Evolutionary conservation across 1,139 yeast species (phyloP).

Genomic region (Sugiyamaella pinicola): DNA sequence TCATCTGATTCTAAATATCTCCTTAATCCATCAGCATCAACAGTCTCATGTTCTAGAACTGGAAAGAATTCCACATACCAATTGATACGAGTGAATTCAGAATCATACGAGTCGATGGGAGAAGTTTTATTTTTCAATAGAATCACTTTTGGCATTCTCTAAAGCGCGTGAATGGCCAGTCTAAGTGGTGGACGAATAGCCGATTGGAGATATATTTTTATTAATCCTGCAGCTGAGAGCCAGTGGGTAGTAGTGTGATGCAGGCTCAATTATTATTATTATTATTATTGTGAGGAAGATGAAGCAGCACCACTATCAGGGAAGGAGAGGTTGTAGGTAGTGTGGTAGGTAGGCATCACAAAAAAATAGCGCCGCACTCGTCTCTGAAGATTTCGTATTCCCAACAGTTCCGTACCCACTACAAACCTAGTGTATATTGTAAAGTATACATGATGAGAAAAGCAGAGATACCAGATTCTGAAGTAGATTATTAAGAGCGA

Average conservation of each 20-base stretch:
- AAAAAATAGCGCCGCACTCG: neutral
- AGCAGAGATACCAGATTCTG: too few relatives aligned
- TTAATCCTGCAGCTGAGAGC: neutral
- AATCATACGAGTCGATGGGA: conserved; percentile 64
- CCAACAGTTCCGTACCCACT: neutral
- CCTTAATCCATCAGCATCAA: conserved; percentile 51
- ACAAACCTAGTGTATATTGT: too few relatives aligned
- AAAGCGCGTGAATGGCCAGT: neutral
- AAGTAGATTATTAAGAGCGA: too few relatives aligned
- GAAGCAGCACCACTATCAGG: neutral
- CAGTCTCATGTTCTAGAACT: conserved; percentile 62
- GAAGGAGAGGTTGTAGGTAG: too few relatives aligned
- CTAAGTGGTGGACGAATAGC: neutral
- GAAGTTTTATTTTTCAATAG: conserved; percentile 68
- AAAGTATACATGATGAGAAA: too few relatives aligned
- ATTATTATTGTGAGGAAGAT: neutral
- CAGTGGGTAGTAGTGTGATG: neutral
- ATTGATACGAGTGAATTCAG: conserved; percentile 39
- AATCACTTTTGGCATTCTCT: conserved; percentile 14
- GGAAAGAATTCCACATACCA: conserved; percentile 63
- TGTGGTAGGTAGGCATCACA: neutral
- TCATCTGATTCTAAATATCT: conserved; percentile 47
- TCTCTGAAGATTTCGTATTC: neutral
- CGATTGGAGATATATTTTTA: neutral
- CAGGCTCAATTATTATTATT: neutral